A percentile compares a stretch with the other conserved stretches of the same genome.
Conservation (phyloP, 176 grass and related monocot genomes). For the Oryza australiensis region DNA sequence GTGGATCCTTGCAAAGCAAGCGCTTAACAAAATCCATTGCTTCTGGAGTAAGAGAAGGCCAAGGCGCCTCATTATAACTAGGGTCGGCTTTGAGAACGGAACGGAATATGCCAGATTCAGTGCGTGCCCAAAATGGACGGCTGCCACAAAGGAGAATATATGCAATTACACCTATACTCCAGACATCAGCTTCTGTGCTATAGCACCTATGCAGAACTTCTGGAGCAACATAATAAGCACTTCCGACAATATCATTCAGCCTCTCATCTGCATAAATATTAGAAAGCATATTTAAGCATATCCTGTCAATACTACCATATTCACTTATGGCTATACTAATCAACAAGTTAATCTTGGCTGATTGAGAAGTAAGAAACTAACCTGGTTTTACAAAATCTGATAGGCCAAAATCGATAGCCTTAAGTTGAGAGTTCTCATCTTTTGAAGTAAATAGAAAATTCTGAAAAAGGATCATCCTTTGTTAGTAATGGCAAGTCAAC, state of each 20-base stretch:
- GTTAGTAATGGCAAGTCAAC: slow-evolving; percentile 6
- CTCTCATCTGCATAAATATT: slow-evolving; percentile 67
- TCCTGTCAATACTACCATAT: background rate
- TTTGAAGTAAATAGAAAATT: slow-evolving; percentile 87
- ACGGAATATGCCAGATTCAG: slow-evolving; percentile 83
- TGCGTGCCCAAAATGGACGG: slow-evolving; percentile 83
- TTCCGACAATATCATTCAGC: slow-evolving; percentile 93
- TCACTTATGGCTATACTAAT: background rate
- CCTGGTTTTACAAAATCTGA: slow-evolving; percentile 91
- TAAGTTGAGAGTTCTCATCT: slow-evolving; percentile 71
- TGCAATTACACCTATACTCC: slow-evolving; percentile 87
- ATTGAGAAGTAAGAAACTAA: slow-evolving; percentile 28
- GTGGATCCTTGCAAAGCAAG: slow-evolving; percentile 74
- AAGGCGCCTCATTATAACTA: slow-evolving; percentile 67
- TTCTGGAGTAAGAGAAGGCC: slow-evolving; percentile 71
- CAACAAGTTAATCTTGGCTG: slow-evolving; percentile 1
- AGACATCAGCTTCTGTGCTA: slow-evolving; percentile 84
- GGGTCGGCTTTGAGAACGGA: slow-evolving; percentile 86
- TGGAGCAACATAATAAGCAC: slow-evolving; percentile 92
- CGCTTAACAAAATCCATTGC: slow-evolving; percentile 86
- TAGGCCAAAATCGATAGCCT: slow-evolving; percentile 83
- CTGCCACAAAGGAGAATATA: slow-evolving; percentile 89
- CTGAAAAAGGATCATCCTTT: slow-evolving; percentile 40
- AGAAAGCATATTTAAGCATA: background rate
- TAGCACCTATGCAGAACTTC: slow-evolving; percentile 87